These are phyloP conservation scores for Madurella mycetomatis DNA, from an alignment of 2,329 filamentous ascomycete genomes.

Conservation along the genomic window DNA sequence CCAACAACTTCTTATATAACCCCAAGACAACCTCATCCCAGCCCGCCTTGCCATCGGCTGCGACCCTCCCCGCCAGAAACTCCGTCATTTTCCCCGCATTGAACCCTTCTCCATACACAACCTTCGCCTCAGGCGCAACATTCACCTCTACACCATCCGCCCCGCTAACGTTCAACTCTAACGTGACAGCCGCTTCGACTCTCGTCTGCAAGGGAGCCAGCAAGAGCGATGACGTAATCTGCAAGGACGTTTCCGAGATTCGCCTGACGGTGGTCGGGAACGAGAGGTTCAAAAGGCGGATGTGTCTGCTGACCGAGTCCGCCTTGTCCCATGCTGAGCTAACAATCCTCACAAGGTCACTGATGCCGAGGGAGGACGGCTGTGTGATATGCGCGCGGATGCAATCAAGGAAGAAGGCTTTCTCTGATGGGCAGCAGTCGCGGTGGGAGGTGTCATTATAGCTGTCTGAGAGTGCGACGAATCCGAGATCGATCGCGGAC, in stretches of 20 bases:
- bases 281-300: conserved; percentile 57
- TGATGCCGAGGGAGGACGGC: conserved; percentile 51
- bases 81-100: conserved; percentile 71
- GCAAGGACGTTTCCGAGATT: conserved; percentile 61
- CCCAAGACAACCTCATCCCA: conserved; percentile 57
- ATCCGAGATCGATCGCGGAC: conserved; percentile 63
- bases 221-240: conserved; percentile 58
- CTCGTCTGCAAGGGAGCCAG: conserved; percentile 64
- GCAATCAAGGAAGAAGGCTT: conserved; percentile 70
- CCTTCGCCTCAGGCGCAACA: conserved; percentile 51
- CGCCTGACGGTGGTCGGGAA: conserved; percentile 62
- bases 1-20: conserved; percentile 51
- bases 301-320: conserved; percentile 52
- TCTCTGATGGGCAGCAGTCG: conserved; percentile 57
- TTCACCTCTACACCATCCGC: conserved; percentile 42
- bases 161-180: conserved; percentile 45
- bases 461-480: conserved; percentile 45
- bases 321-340: conserved; percentile 64
- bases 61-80: conserved; percentile 56
- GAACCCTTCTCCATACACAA: conserved; percentile 75
- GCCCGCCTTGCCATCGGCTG: conserved; percentile 26
- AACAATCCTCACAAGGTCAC: conserved; percentile 55
- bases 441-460: conserved; percentile 48
- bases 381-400: conserved; percentile 64
- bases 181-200: conserved; percentile 56